phyloP scores from a whole-genome alignment of 2,329 filamentous ascomycete species.

The Proliferodiscus dingleyae region DNA sequence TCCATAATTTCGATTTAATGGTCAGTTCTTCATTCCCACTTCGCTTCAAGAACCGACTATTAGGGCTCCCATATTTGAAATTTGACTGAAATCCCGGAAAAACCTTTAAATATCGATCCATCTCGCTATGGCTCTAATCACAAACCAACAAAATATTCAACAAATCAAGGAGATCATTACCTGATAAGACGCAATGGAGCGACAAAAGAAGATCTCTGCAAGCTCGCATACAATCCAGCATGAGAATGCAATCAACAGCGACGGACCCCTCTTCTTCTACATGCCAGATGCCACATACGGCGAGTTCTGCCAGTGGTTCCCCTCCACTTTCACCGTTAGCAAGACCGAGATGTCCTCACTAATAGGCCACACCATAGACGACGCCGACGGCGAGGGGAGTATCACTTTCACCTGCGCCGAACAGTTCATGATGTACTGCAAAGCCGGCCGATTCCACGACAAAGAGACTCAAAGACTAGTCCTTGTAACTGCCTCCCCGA shows the following conservation, averaged over 20 bases:
- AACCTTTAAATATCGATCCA: no score
- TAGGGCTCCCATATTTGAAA: no score
- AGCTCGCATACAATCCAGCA: neutral
- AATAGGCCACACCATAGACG: constrained; percentile 21
- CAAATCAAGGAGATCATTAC: constrained; percentile 5
- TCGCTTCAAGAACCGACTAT: no score
- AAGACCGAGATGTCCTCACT: constrained; percentile 29
- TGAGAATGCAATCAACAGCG: neutral
- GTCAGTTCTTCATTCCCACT: no score
- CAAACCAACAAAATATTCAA: constrained; percentile 5
- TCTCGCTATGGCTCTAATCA: no score
- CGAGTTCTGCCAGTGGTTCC: constrained; percentile 36
- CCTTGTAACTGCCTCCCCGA: constrained; percentile 26
- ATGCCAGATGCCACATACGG: constrained; percentile 30
- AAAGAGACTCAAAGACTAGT: constrained; percentile 20
- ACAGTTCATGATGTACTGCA: constrained; percentile 41
- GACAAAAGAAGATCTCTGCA: constrained; percentile 2
- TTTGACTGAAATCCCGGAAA: no score
- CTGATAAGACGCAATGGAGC: constrained; percentile 7
- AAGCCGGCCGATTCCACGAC: constrained; percentile 35
- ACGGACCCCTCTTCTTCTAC: constrained; percentile 29
- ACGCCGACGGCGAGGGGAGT: constrained; percentile 2
- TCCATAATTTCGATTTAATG: no score
- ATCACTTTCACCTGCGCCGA: constrained; percentile 35
- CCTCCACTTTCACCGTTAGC: constrained; percentile 28